phyloP scores from a whole-genome alignment of 495 filamentous ascomycete species.

The Lasiosphaeria hispida region DNA sequence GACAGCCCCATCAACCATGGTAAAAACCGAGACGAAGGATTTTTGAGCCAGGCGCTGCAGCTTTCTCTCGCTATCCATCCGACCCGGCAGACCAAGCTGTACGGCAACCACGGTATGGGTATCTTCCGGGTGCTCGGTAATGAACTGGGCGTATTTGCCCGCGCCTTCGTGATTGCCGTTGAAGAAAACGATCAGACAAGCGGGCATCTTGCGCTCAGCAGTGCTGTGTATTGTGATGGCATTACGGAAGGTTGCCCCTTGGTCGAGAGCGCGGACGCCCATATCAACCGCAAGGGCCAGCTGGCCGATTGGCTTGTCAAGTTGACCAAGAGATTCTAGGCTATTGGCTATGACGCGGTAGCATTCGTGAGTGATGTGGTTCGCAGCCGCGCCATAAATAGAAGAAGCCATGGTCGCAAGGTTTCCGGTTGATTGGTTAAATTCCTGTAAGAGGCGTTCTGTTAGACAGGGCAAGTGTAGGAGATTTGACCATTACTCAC shows the following conservation, averaged over 20 bases:
- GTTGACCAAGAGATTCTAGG: not conserved
- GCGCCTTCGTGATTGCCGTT: not conserved
- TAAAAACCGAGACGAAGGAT: slow-evolving; percentile 7
- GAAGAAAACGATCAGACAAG: not conserved
- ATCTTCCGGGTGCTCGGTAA: not conserved
- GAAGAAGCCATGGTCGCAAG: not conserved
- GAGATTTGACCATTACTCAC: not conserved
- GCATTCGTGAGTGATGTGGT: not conserved
- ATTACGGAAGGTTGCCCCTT: not conserved
- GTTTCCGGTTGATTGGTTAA: slow-evolving; percentile 7
- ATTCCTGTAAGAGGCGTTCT: not conserved
- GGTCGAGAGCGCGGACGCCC: not conserved
- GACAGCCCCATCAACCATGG: not conserved
- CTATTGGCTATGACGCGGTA: not conserved
- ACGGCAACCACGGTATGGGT: not conserved
- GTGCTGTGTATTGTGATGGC: not conserved
- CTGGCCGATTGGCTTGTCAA: slow-evolving; percentile 1
- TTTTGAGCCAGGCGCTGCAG: slow-evolving; percentile 1
- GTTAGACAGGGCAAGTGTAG: not conserved
- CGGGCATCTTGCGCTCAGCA: not conserved
- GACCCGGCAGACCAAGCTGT: not conserved
- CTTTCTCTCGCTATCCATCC: not conserved
- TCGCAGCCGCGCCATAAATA: not conserved
- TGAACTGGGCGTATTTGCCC: not conserved
- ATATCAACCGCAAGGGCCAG: not conserved